Conservation (phyloP, 192 early-diverging fungal genomes). For the Lunasporangiospora selenospora region DNA sequence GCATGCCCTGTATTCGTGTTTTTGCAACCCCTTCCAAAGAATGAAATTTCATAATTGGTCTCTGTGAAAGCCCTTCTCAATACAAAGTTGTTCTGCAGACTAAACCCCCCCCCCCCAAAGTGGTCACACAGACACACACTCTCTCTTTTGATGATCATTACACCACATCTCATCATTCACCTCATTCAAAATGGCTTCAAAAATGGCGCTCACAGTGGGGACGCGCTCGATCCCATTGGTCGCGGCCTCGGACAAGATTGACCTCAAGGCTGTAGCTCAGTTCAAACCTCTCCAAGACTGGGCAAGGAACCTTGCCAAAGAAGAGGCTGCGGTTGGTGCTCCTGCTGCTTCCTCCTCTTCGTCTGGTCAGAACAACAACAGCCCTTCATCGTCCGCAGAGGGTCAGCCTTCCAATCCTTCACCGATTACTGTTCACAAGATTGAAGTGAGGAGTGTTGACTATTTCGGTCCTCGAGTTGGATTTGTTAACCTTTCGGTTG, state of each 20-base stretch:
- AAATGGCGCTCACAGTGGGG: slow-evolving; percentile 31
- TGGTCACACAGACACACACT: no score
- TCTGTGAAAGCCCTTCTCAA: no score
- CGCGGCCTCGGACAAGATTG: slow-evolving; percentile 28
- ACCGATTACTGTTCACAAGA: slow-evolving; percentile 50
- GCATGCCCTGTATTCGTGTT: no score
- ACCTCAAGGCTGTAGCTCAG: slow-evolving; percentile 43
- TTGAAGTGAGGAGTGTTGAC: slow-evolving; percentile 80
- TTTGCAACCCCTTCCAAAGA: no score
- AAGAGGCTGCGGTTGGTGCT: slow-evolving; percentile 11
- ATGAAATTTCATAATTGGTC: no score
- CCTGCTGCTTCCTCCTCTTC: not conserved
- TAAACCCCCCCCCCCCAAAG: no score
- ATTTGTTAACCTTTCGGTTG: slow-evolving; percentile 76
- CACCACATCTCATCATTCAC: not conserved
- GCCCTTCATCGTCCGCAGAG: slow-evolving; percentile 1
- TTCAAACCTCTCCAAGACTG: slow-evolving; percentile 70
- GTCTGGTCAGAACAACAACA: not conserved
- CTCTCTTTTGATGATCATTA: no score
- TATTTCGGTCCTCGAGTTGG: slow-evolving; percentile 71
- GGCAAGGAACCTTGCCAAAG: slow-evolving; percentile 53
- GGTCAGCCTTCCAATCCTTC: slow-evolving; percentile 5
- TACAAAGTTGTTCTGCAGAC: no score
- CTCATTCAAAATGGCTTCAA: slow-evolving; percentile 17
- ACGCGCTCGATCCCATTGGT: slow-evolving; percentile 38